Base-by-base conservation (phyloP, 2,329 filamentous ascomycete genomes). In the Diplodia seriata region DNA sequence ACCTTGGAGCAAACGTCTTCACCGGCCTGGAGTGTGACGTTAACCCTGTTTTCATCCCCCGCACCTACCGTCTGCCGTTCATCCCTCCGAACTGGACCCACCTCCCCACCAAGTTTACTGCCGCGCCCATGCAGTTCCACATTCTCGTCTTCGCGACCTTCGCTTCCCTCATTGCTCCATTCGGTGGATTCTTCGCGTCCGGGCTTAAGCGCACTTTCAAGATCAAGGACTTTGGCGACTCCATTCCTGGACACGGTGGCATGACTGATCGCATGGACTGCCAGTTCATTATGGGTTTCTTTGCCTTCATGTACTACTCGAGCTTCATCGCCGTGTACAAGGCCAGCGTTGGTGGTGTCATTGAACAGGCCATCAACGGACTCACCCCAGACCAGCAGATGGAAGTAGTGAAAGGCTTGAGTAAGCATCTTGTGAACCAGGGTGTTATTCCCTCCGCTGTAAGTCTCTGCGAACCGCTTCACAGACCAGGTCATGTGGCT, bases 221-320 rank as follows among this genome's bases (percentile, higher is more conserved):
- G 84, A 96, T 99, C 85, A 99, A 99, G 85, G 95, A 99, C 82
- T 99, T 99, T 82, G 95, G 95, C 73, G 92, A 99, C 80, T 97
- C 93, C 1, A 99, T 99, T 73, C 95, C 95, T 1, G 95, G 95
- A 26, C 95, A 99, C 75, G 95, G 95, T 70, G 95, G 95, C 73
- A 98, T 99, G 83, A 99, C 95, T 18, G 95, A 99, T 78, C 91
- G 95, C 70, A 98, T 99, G 94, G 95, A 99, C 78, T 99, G 95
- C 79, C 95, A 99, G 78, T 99, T 99, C 82, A 98, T 98, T 83
- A 99, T 99, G 95, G 95, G 95, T 9, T 95, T 97, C 81, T 98
- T 99, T 75, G 89, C 94, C 18, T 98, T 93, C 83, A 94, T 99
- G 87, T 99, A 99, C 82, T 99, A 96, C 82, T 94, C 97, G 79